These are phyloP conservation scores for Lactarius trivialis DNA, from an alignment of 768 basidiomycete genomes.

Conservation along the genomic window DNA sequence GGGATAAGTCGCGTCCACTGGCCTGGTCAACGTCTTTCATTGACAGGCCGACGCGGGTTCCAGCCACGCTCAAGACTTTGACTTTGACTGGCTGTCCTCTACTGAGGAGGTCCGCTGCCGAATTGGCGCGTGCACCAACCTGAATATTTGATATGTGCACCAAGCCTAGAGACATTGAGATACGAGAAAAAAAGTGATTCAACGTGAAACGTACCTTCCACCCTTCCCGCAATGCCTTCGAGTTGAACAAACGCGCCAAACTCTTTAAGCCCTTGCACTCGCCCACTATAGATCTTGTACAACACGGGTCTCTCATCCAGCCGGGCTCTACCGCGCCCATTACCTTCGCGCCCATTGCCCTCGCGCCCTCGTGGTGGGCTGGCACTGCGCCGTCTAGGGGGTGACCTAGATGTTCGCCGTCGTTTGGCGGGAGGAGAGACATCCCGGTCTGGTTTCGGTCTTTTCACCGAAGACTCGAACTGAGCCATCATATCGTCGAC, in stretches of 20 bases:
- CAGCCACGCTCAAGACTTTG: constrained; percentile 92
- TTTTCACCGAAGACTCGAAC: constrained; percentile 62
- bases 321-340: constrained; percentile 35
- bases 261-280: constrained; percentile 80
- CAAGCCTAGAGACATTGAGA: constrained; percentile 56
- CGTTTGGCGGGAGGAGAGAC: constrained; percentile 47
- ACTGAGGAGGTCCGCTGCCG: constrained; percentile 79
- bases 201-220: constrained; percentile 67
- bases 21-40: constrained; percentile 98
- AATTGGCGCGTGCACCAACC: constrained; percentile 74
- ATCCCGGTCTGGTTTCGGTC: constrained; percentile 33
- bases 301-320: constrained; percentile 80
- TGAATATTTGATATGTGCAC: constrained; percentile 95
- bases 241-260: constrained; percentile 93
- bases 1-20: constrained; percentile 86
- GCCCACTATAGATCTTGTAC: constrained; percentile 93
- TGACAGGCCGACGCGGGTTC: constrained; percentile 73
- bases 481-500: constrained; percentile 85
- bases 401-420: constrained; percentile 46
- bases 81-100: constrained; percentile 86
- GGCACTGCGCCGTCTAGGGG: constrained; percentile 42
- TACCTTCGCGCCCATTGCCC: constrained; percentile 37
- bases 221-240: constrained; percentile 79
- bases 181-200: constrained; percentile 1
- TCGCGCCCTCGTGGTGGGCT: constrained; percentile 57